phyloP scores from a whole-genome alignment of 768 basidiomycete species.

The Solioccasus polychromus region DNA sequence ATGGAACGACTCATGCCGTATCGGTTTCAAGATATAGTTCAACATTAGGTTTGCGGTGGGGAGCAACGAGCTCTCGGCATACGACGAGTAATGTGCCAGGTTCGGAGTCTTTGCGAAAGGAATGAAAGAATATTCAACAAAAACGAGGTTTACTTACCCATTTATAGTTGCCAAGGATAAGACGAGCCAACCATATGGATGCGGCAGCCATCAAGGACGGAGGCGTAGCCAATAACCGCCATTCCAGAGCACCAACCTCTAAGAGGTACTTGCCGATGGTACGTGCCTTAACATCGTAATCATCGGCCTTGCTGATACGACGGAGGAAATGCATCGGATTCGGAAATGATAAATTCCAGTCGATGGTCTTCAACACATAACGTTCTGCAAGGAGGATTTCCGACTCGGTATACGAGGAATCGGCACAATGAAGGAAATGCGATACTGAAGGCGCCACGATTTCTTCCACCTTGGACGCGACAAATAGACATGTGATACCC shows the following conservation, averaged over 20 bases:
- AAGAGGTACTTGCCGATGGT: conserved; percentile 90
- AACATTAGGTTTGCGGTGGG: conserved; percentile 85
- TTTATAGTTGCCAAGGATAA: conserved; percentile 72
- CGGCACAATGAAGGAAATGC: conserved; percentile 78
- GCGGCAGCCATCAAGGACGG: conserved; percentile 84
- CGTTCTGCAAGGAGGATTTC: conserved; percentile 89
- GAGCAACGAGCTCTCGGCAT: conserved; percentile 73
- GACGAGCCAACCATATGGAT: conserved; percentile 80
- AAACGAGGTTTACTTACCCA: conserved; percentile 65
- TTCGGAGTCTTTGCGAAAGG: conserved; percentile 62
- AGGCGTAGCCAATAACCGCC: conserved; percentile 66
- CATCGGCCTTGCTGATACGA: conserved; percentile 89
- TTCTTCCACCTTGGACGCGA: conserved; percentile 92
- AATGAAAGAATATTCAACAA: conserved; percentile 1
- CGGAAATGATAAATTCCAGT: conserved; percentile 84
- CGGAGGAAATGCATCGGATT: conserved; percentile 89
- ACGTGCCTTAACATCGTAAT: conserved; percentile 80
- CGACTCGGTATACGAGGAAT: conserved; percentile 69
- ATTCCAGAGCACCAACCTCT: conserved; percentile 82
- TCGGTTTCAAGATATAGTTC: conserved; percentile 75
- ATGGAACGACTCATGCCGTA: conserved; percentile 74
- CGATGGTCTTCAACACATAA: conserved; percentile 81
- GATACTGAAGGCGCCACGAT: conserved; percentile 81
- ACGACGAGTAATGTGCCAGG: conserved; percentile 84
- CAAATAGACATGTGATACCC: conserved; percentile 82